phyloP scores from a whole-genome alignment of 1,284 basidiomycete genomes.

The Ganoderma meredithae region DNA sequence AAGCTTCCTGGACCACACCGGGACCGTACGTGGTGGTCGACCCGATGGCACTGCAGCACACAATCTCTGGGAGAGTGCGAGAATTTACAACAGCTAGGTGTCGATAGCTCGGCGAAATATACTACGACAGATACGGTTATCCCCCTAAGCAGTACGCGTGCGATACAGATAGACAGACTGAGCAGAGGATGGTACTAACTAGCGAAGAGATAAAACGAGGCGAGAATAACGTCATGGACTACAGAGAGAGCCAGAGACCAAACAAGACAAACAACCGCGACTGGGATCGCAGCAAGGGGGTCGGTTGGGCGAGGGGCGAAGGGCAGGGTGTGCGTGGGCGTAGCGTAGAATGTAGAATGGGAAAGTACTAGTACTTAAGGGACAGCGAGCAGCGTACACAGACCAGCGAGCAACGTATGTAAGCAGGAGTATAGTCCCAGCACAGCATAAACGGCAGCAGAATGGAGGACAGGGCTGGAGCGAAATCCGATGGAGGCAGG shows the following conservation, averaged over 20 bases:
- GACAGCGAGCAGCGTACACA: constrained; percentile 9
- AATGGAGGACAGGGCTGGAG: neutral
- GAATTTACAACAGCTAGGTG: constrained; percentile 19
- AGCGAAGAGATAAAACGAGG: neutral
- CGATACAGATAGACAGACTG: constrained; percentile 9
- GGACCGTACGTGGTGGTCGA: too few species aligned
- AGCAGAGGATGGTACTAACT: neutral
- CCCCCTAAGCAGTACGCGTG: constrained; percentile 14
- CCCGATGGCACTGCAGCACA: neutral
- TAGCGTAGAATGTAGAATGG: neutral
- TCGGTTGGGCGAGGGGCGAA: neutral
- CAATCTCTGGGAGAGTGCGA: neutral
- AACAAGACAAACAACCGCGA: constrained; percentile 4
- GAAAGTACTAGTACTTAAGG: neutral
- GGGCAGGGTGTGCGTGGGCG: neutral
- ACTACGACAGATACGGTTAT: constrained; percentile 15
- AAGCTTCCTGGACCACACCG: neutral
- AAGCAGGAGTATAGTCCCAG: neutral
- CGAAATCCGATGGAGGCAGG: neutral
- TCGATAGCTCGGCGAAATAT: constrained; percentile 14
- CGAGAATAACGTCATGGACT: neutral
- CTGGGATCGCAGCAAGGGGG: neutral
- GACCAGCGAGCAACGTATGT: neutral
- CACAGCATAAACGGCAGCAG: constrained; percentile 1
- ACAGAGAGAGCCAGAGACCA: neutral